phyloP scores from a whole-genome alignment of 2,329 filamentous ascomycete species.

The Beauveria sp. region DNA sequence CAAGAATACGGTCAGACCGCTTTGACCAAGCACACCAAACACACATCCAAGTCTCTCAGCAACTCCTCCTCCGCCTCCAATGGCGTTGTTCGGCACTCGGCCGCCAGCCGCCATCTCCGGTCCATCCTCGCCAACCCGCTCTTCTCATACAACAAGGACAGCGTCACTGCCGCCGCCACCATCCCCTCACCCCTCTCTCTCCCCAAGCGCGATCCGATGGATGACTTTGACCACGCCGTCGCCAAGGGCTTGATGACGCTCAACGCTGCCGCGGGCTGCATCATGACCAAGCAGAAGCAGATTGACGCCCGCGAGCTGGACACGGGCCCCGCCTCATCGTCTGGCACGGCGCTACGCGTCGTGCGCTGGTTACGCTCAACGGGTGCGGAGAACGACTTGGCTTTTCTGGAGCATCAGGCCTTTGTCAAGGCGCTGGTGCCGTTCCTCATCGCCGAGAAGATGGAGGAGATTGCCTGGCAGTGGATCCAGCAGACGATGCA shows the following conservation, averaged over 20 bases:
- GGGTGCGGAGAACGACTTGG: conserved; percentile 37
- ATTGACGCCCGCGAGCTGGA: conserved; percentile 25
- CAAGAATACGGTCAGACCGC: conserved; percentile 42
- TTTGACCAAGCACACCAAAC: conserved; percentile 21
- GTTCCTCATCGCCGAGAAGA: conserved; percentile 45
- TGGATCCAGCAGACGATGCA: conserved; percentile 40
- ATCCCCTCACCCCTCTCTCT: not conserved
- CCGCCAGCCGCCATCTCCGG: conserved; percentile 40
- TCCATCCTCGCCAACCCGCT: conserved; percentile 51
- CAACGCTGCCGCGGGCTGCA: conserved; percentile 44
- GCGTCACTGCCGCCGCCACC: not conserved
- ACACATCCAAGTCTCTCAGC: conserved; percentile 11
- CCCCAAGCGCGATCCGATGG: conserved; percentile 38
- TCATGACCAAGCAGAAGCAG: conserved; percentile 39
- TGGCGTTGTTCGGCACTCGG: conserved; percentile 32
- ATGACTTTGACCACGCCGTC: conserved; percentile 49
- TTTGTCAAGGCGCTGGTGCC: conserved; percentile 35
- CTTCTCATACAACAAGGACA: conserved; percentile 32
- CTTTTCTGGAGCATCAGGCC: conserved; percentile 34
- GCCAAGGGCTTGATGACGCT: conserved; percentile 49
- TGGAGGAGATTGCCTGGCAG: conserved; percentile 43
- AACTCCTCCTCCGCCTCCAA: conserved; percentile 1
- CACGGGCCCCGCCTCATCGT: conserved; percentile 28
- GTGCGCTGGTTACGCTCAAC: conserved; percentile 47
- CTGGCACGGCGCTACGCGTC: conserved; percentile 40